Conservation (phyloP, 768 basidiomycete species). For the Pisolithus albus region DNA sequence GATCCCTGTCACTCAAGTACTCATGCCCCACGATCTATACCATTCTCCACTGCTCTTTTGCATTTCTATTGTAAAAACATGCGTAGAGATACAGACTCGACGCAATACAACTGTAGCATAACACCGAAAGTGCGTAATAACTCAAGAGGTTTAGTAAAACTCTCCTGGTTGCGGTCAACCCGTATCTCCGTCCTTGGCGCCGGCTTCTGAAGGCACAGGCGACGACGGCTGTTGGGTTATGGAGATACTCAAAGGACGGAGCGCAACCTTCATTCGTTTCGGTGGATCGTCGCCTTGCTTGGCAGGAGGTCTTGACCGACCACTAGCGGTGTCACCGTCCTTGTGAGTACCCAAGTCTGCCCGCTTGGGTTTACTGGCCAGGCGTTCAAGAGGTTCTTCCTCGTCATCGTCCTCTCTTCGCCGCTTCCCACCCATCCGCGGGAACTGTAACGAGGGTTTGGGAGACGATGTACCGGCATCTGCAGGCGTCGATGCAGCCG, state of each 20-base stretch:
- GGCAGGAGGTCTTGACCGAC: constrained; percentile 13
- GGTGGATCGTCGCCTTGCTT: constrained; percentile 38
- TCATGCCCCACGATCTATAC: background rate
- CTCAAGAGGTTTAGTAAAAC: background rate
- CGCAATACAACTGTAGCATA: background rate
- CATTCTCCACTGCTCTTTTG: background rate
- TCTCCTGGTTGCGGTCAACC: constrained; percentile 35
- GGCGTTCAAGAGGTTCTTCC: constrained; percentile 55
- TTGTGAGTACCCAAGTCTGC: constrained; percentile 44
- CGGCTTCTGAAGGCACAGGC: constrained; percentile 51
- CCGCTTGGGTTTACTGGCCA: constrained; percentile 54
- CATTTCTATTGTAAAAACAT: background rate
- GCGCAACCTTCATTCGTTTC: constrained; percentile 72
- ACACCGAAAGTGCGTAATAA: background rate
- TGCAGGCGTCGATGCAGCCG: constrained; percentile 34
- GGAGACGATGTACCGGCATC: constrained; percentile 20
- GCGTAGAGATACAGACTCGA: background rate
- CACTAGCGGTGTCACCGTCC: constrained; percentile 22
- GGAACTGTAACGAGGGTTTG: constrained; percentile 31
- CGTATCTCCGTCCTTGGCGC: constrained; percentile 69
- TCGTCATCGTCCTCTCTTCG: constrained; percentile 67
- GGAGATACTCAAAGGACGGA: constrained; percentile 35
- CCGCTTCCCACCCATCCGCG: constrained; percentile 64
- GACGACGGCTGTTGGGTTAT: constrained; percentile 30
- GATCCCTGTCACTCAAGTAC: too few relatives aligned